Conservation (phyloP, 495 filamentous ascomycete species). For the Lentithecium fluviatile region DNA sequence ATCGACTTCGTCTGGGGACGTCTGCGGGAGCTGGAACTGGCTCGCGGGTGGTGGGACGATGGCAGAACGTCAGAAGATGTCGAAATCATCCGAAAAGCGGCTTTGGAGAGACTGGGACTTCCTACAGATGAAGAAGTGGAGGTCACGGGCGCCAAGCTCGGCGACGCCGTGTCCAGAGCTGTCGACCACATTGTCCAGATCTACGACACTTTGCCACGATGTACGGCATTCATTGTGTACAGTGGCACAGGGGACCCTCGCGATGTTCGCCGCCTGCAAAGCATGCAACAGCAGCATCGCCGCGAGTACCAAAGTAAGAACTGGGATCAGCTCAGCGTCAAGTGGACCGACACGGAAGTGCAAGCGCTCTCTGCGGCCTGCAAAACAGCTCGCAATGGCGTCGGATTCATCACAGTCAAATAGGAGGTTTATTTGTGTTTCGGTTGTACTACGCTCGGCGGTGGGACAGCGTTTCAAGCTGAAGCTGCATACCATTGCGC, state of each 20-base stretch:
- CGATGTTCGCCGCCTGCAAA: constrained; percentile 69
- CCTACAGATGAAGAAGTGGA: constrained; percentile 12
- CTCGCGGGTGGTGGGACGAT: constrained; percentile 78
- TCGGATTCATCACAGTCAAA: constrained; percentile 82
- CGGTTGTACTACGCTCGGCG: constrained; percentile 14
- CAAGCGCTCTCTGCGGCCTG: constrained; percentile 72
- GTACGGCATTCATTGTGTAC: constrained; percentile 85
- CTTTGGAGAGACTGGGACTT: constrained; percentile 14
- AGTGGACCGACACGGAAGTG: constrained; percentile 89
- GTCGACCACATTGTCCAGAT: constrained; percentile 63
- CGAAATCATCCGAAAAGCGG: constrained; percentile 36
- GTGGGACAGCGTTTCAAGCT: constrained; percentile 17
- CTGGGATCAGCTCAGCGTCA: constrained; percentile 82
- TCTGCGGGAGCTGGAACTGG: constrained; percentile 77
- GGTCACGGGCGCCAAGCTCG: constrained; percentile 39
- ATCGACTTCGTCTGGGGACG: constrained; percentile 90
- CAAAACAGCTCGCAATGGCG: constrained; percentile 66
- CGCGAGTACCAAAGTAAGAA: constrained; percentile 75
- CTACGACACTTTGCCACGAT: constrained; percentile 72
- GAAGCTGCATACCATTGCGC: constrained; percentile 11
- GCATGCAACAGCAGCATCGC: constrained; percentile 69
- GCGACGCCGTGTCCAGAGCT: constrained; percentile 50
- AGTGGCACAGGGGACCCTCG: constrained; percentile 85
- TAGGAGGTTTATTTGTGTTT: constrained; percentile 40
- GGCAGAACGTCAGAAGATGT: constrained; percentile 36